phyloP scores from a whole-genome alignment of 306 rosid species.

The Mimosa bimucronata region DNA sequence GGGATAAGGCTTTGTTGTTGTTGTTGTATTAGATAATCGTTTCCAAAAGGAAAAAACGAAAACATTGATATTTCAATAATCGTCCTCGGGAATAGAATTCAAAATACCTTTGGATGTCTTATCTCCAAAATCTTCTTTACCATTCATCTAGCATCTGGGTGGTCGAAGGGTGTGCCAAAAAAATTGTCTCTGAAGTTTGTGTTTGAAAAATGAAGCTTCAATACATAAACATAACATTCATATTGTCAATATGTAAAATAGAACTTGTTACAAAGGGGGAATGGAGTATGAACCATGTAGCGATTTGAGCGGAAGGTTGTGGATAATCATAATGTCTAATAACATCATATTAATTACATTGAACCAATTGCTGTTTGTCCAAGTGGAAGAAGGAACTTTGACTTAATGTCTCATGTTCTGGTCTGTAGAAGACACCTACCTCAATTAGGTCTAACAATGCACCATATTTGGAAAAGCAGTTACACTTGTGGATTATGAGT shows the following conservation, averaged over 20 bases:
- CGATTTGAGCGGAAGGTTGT: not conserved
- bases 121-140: constrained; percentile 17
- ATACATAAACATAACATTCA: not conserved
- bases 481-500: not conserved
- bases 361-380: no score
- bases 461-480: no score
- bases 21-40: no score
- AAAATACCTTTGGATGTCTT: constrained; percentile 5
- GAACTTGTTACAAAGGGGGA: constrained; percentile 8
- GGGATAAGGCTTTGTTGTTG: no score
- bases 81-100: constrained; percentile 6
- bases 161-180: not conserved
- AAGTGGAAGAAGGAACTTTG: no score
- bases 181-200: not conserved
- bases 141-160: not conserved
- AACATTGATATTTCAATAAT: not conserved
- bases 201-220: not conserved
- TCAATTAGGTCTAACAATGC: no score
- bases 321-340: not conserved
- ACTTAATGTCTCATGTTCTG: no score
- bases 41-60: not conserved
- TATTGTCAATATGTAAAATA: not conserved
- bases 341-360: not conserved
- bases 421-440: no score
- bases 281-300: not conserved